phyloP scores from a whole-genome alignment of 768 basidiomycete genomes.

The Leccinum fibrillosum region DNA sequence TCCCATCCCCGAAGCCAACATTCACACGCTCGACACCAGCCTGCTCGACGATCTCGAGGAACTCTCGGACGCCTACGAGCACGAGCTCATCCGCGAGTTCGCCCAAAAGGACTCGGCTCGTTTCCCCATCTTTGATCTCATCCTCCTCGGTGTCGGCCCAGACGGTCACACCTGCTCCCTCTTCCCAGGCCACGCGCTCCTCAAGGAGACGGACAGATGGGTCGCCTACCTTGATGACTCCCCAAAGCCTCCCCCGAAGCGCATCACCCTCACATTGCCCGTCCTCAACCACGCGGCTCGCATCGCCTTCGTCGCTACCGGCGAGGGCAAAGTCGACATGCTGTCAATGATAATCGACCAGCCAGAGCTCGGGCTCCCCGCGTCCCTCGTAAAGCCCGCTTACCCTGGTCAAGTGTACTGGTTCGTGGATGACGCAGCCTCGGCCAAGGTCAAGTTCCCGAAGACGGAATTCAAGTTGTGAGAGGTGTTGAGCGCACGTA shows the following conservation, averaged over 20 bases:
- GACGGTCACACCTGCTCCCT: slow-evolving; percentile 99
- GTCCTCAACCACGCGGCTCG: slow-evolving; percentile 88
- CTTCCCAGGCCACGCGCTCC: slow-evolving; percentile 88
- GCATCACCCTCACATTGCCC: slow-evolving; percentile 90
- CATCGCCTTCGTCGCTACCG: slow-evolving; percentile 86
- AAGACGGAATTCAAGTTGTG: slow-evolving; percentile 57
- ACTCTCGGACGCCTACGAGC: slow-evolving; percentile 77
- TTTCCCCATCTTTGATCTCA: slow-evolving; percentile 96
- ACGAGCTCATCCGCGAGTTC: slow-evolving; percentile 84
- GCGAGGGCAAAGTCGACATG: slow-evolving; percentile 76
- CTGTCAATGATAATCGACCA: slow-evolving; percentile 73
- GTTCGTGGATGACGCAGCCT: slow-evolving; percentile 91
- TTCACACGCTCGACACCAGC: slow-evolving; percentile 76
- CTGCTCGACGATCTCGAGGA: slow-evolving; percentile 74
- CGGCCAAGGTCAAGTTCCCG: slow-evolving; percentile 55
- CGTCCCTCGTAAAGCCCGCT: slow-evolving; percentile 75
- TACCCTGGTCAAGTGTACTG: slow-evolving; percentile 86
- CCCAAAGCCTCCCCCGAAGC: slow-evolving; percentile 86
- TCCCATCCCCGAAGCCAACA: slow-evolving; percentile 69
- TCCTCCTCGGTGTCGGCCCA: slow-evolving; percentile 94
- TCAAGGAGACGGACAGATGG: slow-evolving; percentile 89
- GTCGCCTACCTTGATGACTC: slow-evolving; percentile 91
- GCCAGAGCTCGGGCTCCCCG: slow-evolving; percentile 76
- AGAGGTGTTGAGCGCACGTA: slow-evolving; percentile 8
- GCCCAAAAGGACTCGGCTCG: slow-evolving; percentile 91